Evolutionary conservation across 495 filamentous ascomycete genomes (phyloP), one percentile per base, ranked within the genome.

Genomic region (Penicillium canariense): DNA sequence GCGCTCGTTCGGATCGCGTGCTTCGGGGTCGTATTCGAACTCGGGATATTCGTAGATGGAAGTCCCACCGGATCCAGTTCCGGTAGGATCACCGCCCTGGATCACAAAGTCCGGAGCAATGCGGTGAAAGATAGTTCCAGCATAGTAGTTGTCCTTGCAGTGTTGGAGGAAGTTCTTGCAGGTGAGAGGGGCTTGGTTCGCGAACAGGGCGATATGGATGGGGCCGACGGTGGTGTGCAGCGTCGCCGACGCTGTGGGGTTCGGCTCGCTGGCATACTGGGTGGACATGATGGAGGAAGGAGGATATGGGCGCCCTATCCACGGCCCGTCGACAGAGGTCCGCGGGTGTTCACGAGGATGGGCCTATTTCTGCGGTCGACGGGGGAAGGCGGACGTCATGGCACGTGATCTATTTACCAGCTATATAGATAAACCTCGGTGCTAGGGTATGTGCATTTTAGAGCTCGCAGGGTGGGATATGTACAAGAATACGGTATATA

Each of bases 131-230:
- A 91, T 85, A 0, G 93, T 96, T 59, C 83, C 81, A 44, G 87
- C 84, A 74, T 97, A 99, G 80, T 97, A 97, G 52, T 90, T 89
- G 70, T 99, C 91, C 52, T 95, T 81, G 67, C 87, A 91, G 63
- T 89, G 88, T 70, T 99, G 94, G 17, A 99, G 85, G 76, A 99
- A 99, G 73, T 96, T 96, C 52, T 93, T 90, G 61, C 84, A 89
- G 1, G 94, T 88, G 52, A 96, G 82, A 27, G 94, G 94, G 0
- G 89, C 88, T 70, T 99, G 92, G 54, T 89, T 91, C 17, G 90
- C 91, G 79, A 96, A 98, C 47, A 98, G 85, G 59, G 96, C 86
- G 78, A 98, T 82, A 27, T 86, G 81, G 58, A 98, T 79, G 54
- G 96, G 90, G 69, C 94, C 94, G 44, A 87, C 76, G 22, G 90